Evolutionary conservation across 2,329 filamentous ascomycete genomes (phyloP), one percentile per base, ranked within the genome.

Genomic region (Neopestalotiopsis sp.): DNA sequence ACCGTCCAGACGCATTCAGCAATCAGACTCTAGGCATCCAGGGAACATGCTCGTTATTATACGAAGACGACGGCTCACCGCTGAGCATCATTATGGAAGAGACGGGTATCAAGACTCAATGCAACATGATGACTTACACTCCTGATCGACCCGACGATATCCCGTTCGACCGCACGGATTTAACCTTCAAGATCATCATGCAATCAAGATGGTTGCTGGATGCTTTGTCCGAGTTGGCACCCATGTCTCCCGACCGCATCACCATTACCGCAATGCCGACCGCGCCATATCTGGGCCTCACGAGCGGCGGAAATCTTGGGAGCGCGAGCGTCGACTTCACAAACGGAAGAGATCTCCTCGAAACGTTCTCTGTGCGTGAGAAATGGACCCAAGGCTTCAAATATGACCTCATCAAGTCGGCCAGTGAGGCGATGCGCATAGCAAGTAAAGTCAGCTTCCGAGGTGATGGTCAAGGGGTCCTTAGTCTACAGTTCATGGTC

Each of bases 401-500:
- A 74, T 98, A 98, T 77, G 88, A 92, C 67, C 88, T 97, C 66
- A 86, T 99, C 77, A 94, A 93, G 79, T 92, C 92, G 72, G 95
- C 95, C 0, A 90, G 90, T 60, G 91, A 95, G 72, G 95, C 96
- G n/a, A 98, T 99, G 95, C 90, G 91, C 60, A 89, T 94, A 49
- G 94, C 95, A 4, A 95, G 89, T 75, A 99, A 98, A 81, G 95
- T 98, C 69, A 97, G 94, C 77, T 87, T 99, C 70, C 87, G 96
- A 17, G 92, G 94, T 0, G 96, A 99, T 80, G 86, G 88, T 1
- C 94, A 97, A 78, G 95, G 96, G 0, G 95, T 99, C 38, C 81
- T 99, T 72, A 98, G 94, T 80, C 82, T 98, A 78, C 96, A 99
- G 77, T 98, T 98, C 76, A 96, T 99, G 92, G 91, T 99, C 17